Percentiles rank a stretch among this genome's conserved stretches.
phyloP scores from a whole-genome alignment of 176 grass and related monocot genomes.

The Otatea glauca region DNA sequence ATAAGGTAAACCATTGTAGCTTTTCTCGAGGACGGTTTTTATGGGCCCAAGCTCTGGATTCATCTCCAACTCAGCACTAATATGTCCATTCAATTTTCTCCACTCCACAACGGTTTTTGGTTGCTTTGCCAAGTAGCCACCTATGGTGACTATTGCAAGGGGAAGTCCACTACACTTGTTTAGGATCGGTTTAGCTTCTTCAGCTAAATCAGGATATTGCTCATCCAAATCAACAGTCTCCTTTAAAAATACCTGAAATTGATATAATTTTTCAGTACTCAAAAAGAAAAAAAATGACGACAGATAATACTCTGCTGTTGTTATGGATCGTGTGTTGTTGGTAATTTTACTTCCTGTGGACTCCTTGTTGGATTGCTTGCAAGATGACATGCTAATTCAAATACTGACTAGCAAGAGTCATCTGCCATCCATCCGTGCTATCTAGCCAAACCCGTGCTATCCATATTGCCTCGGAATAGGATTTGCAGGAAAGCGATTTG shows the following conservation, averaged over 20 bases:
- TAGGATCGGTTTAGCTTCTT: not conserved
- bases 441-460: too few species aligned
- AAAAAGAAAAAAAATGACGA: too few species aligned
- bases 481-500: too few species aligned
- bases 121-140: constrained; percentile 17
- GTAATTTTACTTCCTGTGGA: too few species aligned
- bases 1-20: constrained; percentile 45
- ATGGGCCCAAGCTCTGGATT: not conserved
- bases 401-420: too few species aligned
- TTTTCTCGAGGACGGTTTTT: constrained; percentile 3
- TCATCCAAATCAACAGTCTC: not conserved
- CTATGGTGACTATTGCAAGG: constrained; percentile 48
- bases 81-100: constrained; percentile 17
- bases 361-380: too few species aligned
- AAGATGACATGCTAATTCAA: too few species aligned
- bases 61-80: not conserved
- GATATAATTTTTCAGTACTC: not conserved
- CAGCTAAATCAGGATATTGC: not conserved
- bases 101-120: constrained; percentile 20
- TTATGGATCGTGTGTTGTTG: too few species aligned
- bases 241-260: not conserved
- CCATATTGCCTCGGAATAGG: too few species aligned
- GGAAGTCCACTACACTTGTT: constrained; percentile 35
- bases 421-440: too few species aligned
- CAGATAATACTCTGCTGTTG: too few species aligned